Evolutionary conservation across 2,329 filamentous ascomycete genomes (phyloP), one percentile per base, ranked within the genome.

Genomic region (Cyclaneusma minus): DNA sequence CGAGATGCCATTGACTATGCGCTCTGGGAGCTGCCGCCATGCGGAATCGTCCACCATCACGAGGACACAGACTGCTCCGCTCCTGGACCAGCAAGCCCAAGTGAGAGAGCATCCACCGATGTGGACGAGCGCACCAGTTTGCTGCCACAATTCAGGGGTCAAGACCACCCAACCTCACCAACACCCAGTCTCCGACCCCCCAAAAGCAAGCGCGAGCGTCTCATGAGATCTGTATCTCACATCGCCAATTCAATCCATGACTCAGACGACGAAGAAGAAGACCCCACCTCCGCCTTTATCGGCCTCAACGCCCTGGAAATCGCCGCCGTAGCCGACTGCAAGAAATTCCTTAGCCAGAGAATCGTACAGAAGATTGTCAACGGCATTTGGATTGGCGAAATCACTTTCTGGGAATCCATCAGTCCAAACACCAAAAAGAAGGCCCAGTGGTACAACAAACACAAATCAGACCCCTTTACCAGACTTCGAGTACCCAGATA

Each of bases 281-380:
- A 79, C 25, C 69, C 78, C 15, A 78, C 76, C 0, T 64, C 68
- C 1, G 67, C 73, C 1, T 92, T 92, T 46, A 70, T 72, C 18
- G 73, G 76, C 11, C 60, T 93, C 24, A 93, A 89, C 47, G 83
- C 82, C 2, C 61, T 95, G 10, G 83, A 92, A 46, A 85, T 92
- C 41, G 83, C 82, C 14, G 74, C 77, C 23, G 71, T 91, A 12
- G 76, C 76, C 8, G 66, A 80, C 31, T 80, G 81, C 16, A 92
- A 92, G 54, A 78, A 78, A 23, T 91, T 92, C 39, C 62, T 92
- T 18, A 76, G 75, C 43, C 82, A 91, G 48, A 64, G 66, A 32
- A 68, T 80, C 3, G 77, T 91, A 7, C 83, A 92, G 45, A 79
- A 77, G 41, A 78, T 91, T 37, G 69, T 92, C 34, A 76, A 78